Evolutionary conservation across 805 yeast species (phyloP).

Genomic region (Jamesozyma gamospora): DNA sequence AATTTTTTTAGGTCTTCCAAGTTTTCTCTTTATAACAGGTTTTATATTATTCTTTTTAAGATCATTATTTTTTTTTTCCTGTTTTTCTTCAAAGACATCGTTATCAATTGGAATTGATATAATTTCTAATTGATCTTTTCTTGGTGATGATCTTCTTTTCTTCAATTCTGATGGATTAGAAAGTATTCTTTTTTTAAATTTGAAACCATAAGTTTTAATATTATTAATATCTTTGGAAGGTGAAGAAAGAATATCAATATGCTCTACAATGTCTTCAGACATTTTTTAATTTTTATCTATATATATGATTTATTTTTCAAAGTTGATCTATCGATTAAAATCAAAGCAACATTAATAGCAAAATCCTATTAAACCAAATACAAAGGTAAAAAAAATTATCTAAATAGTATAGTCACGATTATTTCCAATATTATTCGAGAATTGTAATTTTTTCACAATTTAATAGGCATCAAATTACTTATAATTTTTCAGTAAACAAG

Average conservation of each 20-base stretch:
- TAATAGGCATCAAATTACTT: no score
- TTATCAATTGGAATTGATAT: slow-evolving; percentile 1
- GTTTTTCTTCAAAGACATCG: background rate
- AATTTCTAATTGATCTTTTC: background rate
- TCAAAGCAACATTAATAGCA: no score
- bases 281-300: background rate
- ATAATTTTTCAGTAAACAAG: no score
- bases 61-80: background rate
- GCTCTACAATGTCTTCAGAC: slow-evolving; percentile 15
- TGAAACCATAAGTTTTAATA: background rate
- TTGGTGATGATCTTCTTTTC: background rate
- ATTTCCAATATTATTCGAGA: no score
- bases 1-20: slow-evolving; percentile 3
- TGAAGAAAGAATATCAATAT: slow-evolving; percentile 18
- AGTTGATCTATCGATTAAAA: no score
- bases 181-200: background rate
- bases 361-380: no score
- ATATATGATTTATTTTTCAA: no score
- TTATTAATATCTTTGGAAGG: slow-evolving; percentile 8
- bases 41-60: background rate
- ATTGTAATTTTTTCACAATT: no score
- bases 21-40: background rate
- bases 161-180: background rate
- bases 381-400: no score
- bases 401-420: no score